A percentile compares a stretch with the other conserved stretches of the same genome.
Conservation (phyloP, 805 yeast genomes). For the Novakomyces olei region DNA sequence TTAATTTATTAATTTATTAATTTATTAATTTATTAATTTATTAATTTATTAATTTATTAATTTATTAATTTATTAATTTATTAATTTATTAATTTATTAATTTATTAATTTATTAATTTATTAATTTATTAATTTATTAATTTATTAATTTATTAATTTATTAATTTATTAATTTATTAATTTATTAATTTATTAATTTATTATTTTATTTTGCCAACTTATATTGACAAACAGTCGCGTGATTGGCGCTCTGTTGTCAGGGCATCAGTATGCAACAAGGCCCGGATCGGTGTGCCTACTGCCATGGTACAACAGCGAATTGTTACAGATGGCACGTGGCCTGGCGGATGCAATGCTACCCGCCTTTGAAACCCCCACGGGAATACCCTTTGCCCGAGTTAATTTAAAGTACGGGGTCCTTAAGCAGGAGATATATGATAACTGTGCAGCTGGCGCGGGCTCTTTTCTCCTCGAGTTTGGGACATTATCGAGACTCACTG, state of each 20-base stretch:
- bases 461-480: constrained; percentile 66
- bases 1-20: too few species aligned
- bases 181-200: too few species aligned
- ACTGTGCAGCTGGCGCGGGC: constrained; percentile 75
- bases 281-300: constrained; percentile 22
- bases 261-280: constrained; percentile 49
- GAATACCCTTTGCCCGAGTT: constrained; percentile 61
- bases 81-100: too few species aligned
- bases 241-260: constrained; percentile 58
- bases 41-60: too few species aligned
- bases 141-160: too few species aligned
- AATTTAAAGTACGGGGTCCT: constrained; percentile 35
- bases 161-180: too few species aligned
- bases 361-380: constrained; percentile 39
- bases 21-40: too few species aligned
- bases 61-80: too few species aligned
- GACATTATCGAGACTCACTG: constrained; percentile 49
- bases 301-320: constrained; percentile 40
- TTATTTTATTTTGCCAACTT: too few species aligned
- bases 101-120: too few species aligned
- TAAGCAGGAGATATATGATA: constrained; percentile 24
- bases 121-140: too few species aligned
- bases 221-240: constrained; percentile 61
- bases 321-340: constrained; percentile 51
- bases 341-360: constrained; percentile 49